Conservation (phyloP, 2,329 filamentous ascomycete species). For the Tolypocladium sp. region DNA sequence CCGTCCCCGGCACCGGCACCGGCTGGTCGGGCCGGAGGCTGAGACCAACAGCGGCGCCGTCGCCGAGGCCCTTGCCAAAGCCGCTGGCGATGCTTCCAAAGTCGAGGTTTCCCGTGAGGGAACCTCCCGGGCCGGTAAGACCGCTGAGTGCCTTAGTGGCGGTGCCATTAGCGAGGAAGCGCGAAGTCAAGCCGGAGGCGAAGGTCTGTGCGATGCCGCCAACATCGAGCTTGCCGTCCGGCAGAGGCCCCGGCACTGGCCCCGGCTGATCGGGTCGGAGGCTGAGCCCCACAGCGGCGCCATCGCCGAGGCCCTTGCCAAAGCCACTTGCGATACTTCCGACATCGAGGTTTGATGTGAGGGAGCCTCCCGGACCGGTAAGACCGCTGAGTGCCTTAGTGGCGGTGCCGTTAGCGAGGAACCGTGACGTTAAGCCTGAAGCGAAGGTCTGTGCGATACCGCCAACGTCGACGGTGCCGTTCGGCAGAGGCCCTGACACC, state of each 20-base stretch:
- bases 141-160: background rate
- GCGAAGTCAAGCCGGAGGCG: background rate
- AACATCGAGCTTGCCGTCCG: background rate
- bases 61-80: conserved; percentile 7
- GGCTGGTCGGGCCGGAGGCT: background rate
- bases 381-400: conserved; percentile 11
- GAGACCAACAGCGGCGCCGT: background rate
- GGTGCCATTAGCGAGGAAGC: background rate
- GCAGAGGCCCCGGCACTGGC: background rate
- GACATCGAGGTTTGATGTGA: background rate
- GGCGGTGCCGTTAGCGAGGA: conserved; percentile 21
- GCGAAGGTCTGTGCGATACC: conserved; percentile 15
- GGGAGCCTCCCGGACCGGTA: background rate
- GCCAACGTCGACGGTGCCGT: conserved; percentile 3
- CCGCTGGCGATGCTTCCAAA: background rate
- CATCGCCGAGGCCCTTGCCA: background rate
- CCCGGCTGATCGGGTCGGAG: background rate
- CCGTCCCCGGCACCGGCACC: background rate
- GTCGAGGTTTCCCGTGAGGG: background rate
- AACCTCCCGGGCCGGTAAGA: background rate
- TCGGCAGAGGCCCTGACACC: background rate
- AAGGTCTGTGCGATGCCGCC: conserved; percentile 4
- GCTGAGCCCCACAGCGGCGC: background rate
- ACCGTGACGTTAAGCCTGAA: conserved; percentile 17
- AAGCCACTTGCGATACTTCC: background rate